These are phyloP conservation scores for Aspergillus fischeri DNA, from an alignment of 2,329 filamentous ascomycete genomes.

Conservation along the genomic window DNA sequence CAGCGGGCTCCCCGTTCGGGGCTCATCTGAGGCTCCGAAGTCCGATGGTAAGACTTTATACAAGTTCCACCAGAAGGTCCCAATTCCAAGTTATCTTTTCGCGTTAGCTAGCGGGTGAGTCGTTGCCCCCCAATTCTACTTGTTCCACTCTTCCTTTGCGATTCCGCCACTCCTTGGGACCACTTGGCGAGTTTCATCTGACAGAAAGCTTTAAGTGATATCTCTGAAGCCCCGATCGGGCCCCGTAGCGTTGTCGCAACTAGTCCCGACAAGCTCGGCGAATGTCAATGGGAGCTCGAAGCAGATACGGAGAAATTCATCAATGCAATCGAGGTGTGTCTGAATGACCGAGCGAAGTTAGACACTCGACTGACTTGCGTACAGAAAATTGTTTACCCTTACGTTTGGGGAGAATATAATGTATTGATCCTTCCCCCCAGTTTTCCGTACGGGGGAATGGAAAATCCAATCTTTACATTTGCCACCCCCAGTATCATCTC, in stretches of 20 bases:
- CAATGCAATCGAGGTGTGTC: conserved; percentile 68
- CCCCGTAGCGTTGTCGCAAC: conserved; percentile 80
- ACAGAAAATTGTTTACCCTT: conserved; percentile 69
- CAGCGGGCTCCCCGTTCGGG: conserved; percentile 65
- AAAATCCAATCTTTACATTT: conserved; percentile 92
- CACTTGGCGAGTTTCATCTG: background rate
- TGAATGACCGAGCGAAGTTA: background rate
- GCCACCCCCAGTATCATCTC: conserved; percentile 93
- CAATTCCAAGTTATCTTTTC: conserved; percentile 92
- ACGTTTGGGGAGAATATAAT: conserved; percentile 94
- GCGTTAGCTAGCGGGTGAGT: conserved; percentile 67
- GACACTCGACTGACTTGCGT: conserved; percentile 8
- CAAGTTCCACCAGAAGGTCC: conserved; percentile 82
- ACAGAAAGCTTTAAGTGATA: conserved; percentile 57
- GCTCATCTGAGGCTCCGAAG: conserved; percentile 51
- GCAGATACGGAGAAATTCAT: conserved; percentile 89
- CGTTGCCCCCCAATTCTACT: background rate
- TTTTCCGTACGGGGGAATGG: conserved; percentile 80
- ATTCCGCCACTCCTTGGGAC: background rate
- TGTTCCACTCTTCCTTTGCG: background rate
- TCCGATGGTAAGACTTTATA: conserved; percentile 59
- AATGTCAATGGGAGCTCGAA: conserved; percentile 87
- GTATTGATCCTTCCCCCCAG: conserved; percentile 84
- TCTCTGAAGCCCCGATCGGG: conserved; percentile 80
- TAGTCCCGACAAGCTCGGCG: conserved; percentile 79